phyloP scores from a whole-genome alignment of 306 rosid genomes.

The Boehmeria nivea region DNA sequence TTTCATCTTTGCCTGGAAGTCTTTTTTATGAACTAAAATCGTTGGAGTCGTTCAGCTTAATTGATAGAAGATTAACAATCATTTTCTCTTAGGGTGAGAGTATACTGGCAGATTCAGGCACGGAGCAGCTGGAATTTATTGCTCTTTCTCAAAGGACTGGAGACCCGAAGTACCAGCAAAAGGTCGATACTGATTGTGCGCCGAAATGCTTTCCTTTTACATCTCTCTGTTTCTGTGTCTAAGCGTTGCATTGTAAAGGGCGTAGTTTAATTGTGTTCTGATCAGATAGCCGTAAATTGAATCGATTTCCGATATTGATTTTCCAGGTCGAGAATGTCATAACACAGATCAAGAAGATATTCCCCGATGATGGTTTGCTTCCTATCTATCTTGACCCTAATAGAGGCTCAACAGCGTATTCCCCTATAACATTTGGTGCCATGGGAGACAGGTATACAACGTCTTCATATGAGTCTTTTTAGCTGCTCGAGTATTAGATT shows the following conservation, averaged over 20 bases:
- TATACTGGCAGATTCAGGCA: conserved; percentile 91
- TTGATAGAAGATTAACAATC: not conserved
- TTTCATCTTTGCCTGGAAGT: no score
- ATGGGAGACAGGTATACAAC: conserved; percentile 92
- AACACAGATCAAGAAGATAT: conserved; percentile 54
- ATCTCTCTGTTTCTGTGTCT: not conserved
- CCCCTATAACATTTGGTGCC: conserved; percentile 89
- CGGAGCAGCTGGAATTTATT: conserved; percentile 97
- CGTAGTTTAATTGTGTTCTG: conserved; percentile 4
- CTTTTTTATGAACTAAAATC: not conserved
- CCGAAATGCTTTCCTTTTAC: conserved; percentile 1
- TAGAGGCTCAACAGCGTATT: conserved; percentile 51
- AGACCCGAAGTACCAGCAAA: conserved; percentile 83
- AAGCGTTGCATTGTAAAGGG: conserved; percentile 3
- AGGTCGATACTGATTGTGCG: conserved; percentile 39
- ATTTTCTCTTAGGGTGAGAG: conserved; percentile 72
- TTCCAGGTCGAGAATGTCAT: conserved; percentile 89
- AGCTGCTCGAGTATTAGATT: not conserved
- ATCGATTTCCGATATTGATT: conserved; percentile 20
- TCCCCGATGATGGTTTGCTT: conserved; percentile 93
- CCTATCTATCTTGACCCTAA: conserved; percentile 81
- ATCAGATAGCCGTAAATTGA: conserved; percentile 17
- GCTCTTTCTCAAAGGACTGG: conserved; percentile 97
- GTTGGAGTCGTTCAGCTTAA: not conserved
- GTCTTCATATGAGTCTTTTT: conserved; percentile 3